A percentile compares a stretch with the other conserved stretches of the same genome.
phyloP scores from a whole-genome alignment of 345 rosid genomes.

The Carallia brachiata region DNA sequence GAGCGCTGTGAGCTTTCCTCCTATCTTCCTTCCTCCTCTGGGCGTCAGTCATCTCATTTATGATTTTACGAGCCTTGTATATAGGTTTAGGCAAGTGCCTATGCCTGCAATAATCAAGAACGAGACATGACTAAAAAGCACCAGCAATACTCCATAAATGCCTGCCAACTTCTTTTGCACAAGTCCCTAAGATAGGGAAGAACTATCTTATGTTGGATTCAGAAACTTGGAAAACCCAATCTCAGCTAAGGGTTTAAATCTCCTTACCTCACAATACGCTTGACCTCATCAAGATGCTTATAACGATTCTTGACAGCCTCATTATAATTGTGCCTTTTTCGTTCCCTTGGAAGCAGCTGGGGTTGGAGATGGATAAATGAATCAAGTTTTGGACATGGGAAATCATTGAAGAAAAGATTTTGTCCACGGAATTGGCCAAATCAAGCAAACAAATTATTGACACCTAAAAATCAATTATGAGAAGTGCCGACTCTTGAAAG shows the following conservation, averaged over 20 bases:
- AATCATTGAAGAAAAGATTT: not conserved
- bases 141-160: not conserved
- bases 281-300: constrained; percentile 85
- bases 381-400: constrained; percentile 4
- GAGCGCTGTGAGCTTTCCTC: constrained; percentile 87
- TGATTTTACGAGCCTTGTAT: constrained; percentile 53
- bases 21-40: constrained; percentile 75
- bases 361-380: not conserved
- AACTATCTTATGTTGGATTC: not conserved
- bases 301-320: constrained; percentile 86
- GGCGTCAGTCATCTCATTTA: constrained; percentile 54
- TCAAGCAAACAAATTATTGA: too few relatives aligned
- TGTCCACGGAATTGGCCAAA: not conserved
- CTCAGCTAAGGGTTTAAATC: not conserved
- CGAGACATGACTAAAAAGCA: constrained; percentile 1
- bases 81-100: constrained; percentile 88
- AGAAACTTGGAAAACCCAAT: not conserved
- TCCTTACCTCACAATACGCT: constrained; percentile 74
- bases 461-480: too few relatives aligned
- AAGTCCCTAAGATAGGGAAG: not conserved
- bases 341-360: constrained; percentile 91
- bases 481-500: not conserved
- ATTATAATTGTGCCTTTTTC: constrained; percentile 68
- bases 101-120: constrained; percentile 52
- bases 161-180: not conserved